Evolutionary conservation across 2,329 filamentous ascomycete genomes (phyloP).

Genomic region (Venturia nashicola): DNA sequence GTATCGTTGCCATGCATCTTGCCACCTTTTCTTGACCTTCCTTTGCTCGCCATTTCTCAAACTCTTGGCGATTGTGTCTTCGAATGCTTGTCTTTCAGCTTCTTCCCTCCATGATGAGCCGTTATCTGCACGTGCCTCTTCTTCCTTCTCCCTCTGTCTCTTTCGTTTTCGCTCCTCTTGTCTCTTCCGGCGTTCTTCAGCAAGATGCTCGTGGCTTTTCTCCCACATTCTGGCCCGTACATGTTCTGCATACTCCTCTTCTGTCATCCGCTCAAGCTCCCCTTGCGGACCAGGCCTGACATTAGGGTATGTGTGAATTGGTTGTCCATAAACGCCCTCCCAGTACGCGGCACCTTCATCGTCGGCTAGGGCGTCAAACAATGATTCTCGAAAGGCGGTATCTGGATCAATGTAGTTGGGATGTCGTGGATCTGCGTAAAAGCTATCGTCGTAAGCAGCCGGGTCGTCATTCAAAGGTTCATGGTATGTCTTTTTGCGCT

Average conservation of each 20-base stretch:
- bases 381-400: conserved; percentile 75
- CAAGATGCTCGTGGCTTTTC: conserved; percentile 71
- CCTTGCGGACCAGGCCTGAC: conserved; percentile 40
- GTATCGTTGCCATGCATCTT: conserved; percentile 54
- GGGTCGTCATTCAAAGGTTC: conserved; percentile 4
- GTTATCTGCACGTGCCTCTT: conserved; percentile 24
- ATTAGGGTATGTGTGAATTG: conserved; percentile 67
- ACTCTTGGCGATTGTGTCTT: conserved; percentile 56
- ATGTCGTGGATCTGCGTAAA: conserved; percentile 2
- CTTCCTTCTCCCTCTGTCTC: conserved; percentile 19
- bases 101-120: conserved; percentile 31
- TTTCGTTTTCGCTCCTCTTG: conserved; percentile 37
- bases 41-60: conserved; percentile 55
- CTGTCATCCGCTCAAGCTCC: conserved; percentile 70
- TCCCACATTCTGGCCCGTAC: conserved; percentile 92
- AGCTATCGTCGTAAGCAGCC: conserved; percentile 10
- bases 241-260: conserved; percentile 81
- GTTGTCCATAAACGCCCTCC: conserved; percentile 93
- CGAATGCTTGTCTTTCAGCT: conserved; percentile 32
- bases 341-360: conserved; percentile 93
- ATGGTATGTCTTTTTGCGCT: background rate
- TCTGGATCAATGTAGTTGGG: conserved; percentile 42
- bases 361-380: conserved; percentile 94
- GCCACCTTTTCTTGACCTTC: conserved; percentile 41
- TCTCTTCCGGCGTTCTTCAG: conserved; percentile 60